Conservation (phyloP, 345 rosid genomes). For the Eucalyptus albens region DNA sequence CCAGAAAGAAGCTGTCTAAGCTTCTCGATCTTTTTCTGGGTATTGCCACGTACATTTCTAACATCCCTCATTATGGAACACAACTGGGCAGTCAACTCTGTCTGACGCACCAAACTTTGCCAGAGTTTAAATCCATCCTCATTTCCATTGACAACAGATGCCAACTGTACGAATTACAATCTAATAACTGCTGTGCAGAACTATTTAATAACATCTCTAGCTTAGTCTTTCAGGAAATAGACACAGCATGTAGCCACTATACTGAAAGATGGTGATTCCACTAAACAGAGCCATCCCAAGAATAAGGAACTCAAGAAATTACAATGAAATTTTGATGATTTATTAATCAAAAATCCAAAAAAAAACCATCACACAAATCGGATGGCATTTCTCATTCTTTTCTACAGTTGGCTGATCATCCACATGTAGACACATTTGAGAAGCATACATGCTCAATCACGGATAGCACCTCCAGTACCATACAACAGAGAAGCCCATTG, state of each 20-base stretch:
- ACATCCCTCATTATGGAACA: conserved; percentile 84
- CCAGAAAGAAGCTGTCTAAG: conserved; percentile 95
- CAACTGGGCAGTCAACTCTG: conserved; percentile 90
- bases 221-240: not conserved
- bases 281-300: not conserved
- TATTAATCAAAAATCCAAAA: not conserved
- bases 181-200: not conserved
- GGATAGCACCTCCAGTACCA: not conserved
- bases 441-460: not conserved
- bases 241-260: not conserved
- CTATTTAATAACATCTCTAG: not conserved
- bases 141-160: conserved; percentile 47
- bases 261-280: not conserved
- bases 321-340: not conserved
- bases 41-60: conserved; percentile 93
- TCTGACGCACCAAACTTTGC: conserved; percentile 92
- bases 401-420: not conserved
- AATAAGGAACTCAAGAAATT: not conserved
- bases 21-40: conserved; percentile 95
- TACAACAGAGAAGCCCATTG: not conserved
- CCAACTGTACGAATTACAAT: conserved; percentile 32
- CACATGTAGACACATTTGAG: not conserved
- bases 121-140: conserved; percentile 74
- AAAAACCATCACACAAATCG: not conserved
- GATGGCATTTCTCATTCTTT: not conserved